phyloP scores from a whole-genome alignment of 768 basidiomycete species.

The Termitomyces sp. region DNA sequence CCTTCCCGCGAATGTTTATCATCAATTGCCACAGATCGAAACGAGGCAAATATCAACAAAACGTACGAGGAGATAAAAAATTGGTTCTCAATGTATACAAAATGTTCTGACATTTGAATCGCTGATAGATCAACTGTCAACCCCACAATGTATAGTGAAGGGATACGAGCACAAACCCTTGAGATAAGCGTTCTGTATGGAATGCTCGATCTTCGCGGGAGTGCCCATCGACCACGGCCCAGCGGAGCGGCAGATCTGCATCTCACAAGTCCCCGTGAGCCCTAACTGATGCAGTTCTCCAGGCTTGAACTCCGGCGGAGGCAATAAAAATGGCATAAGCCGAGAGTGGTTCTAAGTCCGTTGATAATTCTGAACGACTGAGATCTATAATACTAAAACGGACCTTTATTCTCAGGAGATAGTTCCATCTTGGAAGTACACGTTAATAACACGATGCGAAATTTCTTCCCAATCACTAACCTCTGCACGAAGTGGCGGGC shows the following conservation, averaged over 20 bases:
- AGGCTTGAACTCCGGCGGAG: constrained; percentile 87
- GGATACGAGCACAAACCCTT: constrained; percentile 50
- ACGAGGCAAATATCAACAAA: background rate
- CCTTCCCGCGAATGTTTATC: constrained; percentile 29
- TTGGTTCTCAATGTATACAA: constrained; percentile 97
- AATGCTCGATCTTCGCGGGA: constrained; percentile 75
- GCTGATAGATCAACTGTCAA: constrained; percentile 39
- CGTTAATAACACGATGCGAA: constrained; percentile 9
- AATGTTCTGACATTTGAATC: constrained; percentile 91
- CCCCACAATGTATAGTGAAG: background rate
- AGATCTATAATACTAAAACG: constrained; percentile 18
- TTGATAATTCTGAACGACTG: constrained; percentile 6
- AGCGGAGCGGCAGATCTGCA: constrained; percentile 93
- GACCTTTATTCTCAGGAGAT: constrained; percentile 89
- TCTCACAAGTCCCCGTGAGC: constrained; percentile 92
- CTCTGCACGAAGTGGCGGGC: constrained; percentile 93
- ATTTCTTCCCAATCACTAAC: constrained; percentile 31
- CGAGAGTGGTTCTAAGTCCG: constrained; percentile 77
- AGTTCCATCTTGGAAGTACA: constrained; percentile 71
- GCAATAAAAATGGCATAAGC: constrained; percentile 88
- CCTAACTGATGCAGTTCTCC: constrained; percentile 74
- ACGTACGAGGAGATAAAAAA: constrained; percentile 87
- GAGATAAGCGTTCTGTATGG: constrained; percentile 92
- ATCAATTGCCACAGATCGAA: background rate
- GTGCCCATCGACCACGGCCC: constrained; percentile 98